Evolutionary conservation across 2,329 filamentous ascomycete genomes (phyloP).

Genomic region (Hortaea werneckii): DNA sequence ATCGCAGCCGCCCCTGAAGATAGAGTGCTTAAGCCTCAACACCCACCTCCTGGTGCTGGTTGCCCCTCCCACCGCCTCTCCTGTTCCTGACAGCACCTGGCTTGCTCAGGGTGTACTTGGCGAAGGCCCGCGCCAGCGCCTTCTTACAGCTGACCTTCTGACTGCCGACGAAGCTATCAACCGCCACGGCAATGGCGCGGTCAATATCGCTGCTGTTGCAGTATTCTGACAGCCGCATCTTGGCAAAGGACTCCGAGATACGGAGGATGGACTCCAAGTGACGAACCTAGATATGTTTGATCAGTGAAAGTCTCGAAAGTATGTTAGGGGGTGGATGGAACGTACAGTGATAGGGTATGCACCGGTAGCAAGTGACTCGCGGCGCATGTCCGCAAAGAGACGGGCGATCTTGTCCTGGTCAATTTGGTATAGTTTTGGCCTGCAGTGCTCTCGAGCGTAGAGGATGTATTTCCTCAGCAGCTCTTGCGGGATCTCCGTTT

Average conservation of each 20-base stretch:
- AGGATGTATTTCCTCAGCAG: conserved; percentile 92
- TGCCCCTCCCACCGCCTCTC: background rate
- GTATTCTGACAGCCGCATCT: conserved; percentile 97
- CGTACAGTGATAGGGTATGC: conserved; percentile 96
- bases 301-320: background rate
- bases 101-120: conserved; percentile 60
- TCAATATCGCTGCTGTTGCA: conserved; percentile 86
- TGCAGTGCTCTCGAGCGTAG: conserved; percentile 80
- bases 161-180: conserved; percentile 89
- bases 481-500: conserved; percentile 77
- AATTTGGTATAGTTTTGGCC: conserved; percentile 91
- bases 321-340: conserved; percentile 11
- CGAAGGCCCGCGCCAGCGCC: conserved; percentile 83
- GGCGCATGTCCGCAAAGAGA: conserved; percentile 90
- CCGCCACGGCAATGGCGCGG: conserved; percentile 89
- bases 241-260: conserved; percentile 86
- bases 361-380: conserved; percentile 84
- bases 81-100: conserved; percentile 1
- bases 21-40: background rate
- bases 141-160: conserved; percentile 98
- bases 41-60: background rate
- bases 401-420: conserved; percentile 94
- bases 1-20: background rate
- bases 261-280: conserved; percentile 97
- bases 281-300: conserved; percentile 55